Evolutionary conservation across 306 rosid genomes (phyloP).

Genomic region (Mucuna pruriens): DNA sequence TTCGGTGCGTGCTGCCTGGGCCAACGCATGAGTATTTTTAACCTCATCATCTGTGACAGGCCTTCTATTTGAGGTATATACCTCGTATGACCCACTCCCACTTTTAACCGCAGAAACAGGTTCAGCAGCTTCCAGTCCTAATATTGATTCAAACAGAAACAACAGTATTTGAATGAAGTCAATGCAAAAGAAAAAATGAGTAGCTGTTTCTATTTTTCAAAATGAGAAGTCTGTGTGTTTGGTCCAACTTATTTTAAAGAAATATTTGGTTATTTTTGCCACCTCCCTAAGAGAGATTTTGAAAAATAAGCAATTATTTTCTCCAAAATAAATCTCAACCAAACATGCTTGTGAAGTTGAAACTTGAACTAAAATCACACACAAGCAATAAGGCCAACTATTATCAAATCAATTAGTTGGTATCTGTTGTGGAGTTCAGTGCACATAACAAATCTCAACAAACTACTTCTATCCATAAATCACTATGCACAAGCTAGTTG

Average conservation of each 20-base stretch:
- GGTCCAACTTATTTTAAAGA: neutral
- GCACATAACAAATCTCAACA: neutral
- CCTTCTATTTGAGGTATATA: slow-evolving; percentile 65
- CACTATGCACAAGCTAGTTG: neutral
- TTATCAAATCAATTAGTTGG: neutral
- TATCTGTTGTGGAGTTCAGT: neutral
- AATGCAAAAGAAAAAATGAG: neutral
- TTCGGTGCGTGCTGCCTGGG: slow-evolving; percentile 48
- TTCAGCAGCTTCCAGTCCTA: slow-evolving; percentile 21
- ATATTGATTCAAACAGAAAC: slow-evolving; percentile 18
- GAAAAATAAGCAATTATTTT: neutral
- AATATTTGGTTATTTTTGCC: neutral
- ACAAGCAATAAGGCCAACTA: neutral
- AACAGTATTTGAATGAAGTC: neutral
- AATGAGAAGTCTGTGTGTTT: neutral
- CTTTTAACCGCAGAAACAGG: slow-evolving; percentile 31
- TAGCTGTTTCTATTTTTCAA: neutral
- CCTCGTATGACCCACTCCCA: slow-evolving; percentile 10
- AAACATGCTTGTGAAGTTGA: neutral
- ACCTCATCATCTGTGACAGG: slow-evolving; percentile 58
- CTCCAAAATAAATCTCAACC: neutral
- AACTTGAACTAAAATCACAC: neutral
- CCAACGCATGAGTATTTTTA: slow-evolving; percentile 43
- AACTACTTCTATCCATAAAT: neutral
- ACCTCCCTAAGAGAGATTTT: neutral